phyloP scores from a whole-genome alignment of 495 filamentous ascomycete species.

The Annulohypoxylon maeteangense region DNA sequence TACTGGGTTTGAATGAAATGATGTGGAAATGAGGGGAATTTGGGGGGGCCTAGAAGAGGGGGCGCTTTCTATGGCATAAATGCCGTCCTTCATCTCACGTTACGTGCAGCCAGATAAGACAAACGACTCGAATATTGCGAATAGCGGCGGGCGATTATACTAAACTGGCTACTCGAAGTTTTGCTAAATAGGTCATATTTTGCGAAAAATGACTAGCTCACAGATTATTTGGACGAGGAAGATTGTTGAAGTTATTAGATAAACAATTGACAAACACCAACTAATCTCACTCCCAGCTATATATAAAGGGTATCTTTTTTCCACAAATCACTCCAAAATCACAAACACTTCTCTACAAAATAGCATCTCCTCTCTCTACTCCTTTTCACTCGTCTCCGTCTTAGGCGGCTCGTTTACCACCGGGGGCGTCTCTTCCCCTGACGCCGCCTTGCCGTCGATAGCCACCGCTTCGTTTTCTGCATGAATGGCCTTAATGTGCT shows the following conservation, averaged over 20 bases:
- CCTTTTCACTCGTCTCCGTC: constrained; percentile 25
- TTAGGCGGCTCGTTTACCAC: constrained; percentile 20
- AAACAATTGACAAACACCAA: not conserved
- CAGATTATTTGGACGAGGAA: not conserved
- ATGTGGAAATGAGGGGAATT: not conserved
- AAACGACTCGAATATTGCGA: not conserved
- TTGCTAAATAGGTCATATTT: not conserved
- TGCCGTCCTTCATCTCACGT: not conserved
- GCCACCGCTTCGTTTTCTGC: constrained; percentile 39
- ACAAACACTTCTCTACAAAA: not conserved
- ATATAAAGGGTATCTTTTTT: constrained; percentile 37
- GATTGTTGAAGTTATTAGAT: not conserved
- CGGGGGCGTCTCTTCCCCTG: constrained; percentile 26
- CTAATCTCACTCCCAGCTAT: not conserved
- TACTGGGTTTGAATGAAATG: not conserved
- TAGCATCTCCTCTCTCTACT: not conserved
- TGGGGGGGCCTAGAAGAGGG: not conserved
- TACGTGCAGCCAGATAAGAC: not conserved
- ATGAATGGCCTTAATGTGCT: constrained; percentile 53
- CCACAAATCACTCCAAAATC: not conserved
- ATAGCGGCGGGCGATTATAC: not conserved
- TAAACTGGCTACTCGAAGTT: not conserved
- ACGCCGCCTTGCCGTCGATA: constrained; percentile 30
- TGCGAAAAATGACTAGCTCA: not conserved
- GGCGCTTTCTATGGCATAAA: no score